These are phyloP conservation scores for Diutina ranongensis DNA, from an alignment of 1,139 yeast species.

Conservation along the genomic window DNA sequence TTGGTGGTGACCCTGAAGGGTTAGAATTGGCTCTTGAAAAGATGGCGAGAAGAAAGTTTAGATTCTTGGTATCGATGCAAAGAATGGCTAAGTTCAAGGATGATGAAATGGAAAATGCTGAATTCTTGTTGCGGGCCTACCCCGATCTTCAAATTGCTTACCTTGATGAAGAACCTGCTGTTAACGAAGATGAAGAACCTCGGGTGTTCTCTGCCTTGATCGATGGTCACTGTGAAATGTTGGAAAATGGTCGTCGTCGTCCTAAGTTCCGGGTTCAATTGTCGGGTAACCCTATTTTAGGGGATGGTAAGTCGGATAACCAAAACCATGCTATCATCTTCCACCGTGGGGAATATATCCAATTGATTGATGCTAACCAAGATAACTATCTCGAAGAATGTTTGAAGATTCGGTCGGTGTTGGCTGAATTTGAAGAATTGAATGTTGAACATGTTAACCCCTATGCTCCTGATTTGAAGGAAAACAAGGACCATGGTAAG, in stretches of 20 bases:
- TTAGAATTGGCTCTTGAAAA: slow-evolving; percentile 93
- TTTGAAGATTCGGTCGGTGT: slow-evolving; percentile 90
- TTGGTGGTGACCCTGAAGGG: slow-evolving; percentile 95
- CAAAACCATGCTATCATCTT: slow-evolving; percentile 95
- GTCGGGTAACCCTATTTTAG: slow-evolving; percentile 97
- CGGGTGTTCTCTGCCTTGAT: slow-evolving; percentile 92
- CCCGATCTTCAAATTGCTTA: slow-evolving; percentile 98
- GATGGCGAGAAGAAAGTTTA: slow-evolving; percentile 99
- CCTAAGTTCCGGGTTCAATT: slow-evolving; percentile 96
- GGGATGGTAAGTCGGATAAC: slow-evolving; percentile 99
- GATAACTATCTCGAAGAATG: slow-evolving; percentile 98
- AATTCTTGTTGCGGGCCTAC: slow-evolving; percentile 93
- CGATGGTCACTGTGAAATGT: slow-evolving; percentile 87
- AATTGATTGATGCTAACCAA: slow-evolving; percentile 96
- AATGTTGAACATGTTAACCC: slow-evolving; percentile 79
- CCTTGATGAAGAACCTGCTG: slow-evolving; percentile 86
- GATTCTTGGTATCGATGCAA: slow-evolving; percentile 96
- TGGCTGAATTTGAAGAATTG: slow-evolving; percentile 96
- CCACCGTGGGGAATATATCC: slow-evolving; percentile 98
- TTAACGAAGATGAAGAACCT: slow-evolving; percentile 94
- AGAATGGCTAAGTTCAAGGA: slow-evolving; percentile 94
- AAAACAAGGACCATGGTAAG: slow-evolving; percentile 17
- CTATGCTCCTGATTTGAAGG: slow-evolving; percentile 50
- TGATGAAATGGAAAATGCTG: slow-evolving; percentile 96
- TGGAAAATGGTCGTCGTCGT: slow-evolving; percentile 97